These are phyloP conservation scores for Aspergillus flavus DNA, from an alignment of 2,329 filamentous ascomycete species.

Conservation along the genomic window DNA sequence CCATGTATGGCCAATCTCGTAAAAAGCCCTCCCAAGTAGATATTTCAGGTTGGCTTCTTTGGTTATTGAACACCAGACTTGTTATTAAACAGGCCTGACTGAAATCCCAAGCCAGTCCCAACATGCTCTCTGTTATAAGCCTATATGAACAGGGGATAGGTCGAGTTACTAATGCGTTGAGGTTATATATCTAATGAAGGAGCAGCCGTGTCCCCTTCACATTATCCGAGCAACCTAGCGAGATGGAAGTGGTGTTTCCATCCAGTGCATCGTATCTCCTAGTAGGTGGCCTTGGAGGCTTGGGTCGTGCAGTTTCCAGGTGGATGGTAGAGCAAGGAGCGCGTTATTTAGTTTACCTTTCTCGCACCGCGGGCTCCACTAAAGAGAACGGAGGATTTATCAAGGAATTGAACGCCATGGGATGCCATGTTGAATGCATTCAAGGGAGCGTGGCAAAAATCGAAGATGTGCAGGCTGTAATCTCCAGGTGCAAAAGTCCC, in stretches of 20 bases:
- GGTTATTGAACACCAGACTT: no score
- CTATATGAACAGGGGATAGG: no score
- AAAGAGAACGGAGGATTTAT: slow-evolving; percentile 7
- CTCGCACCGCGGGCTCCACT: slow-evolving; percentile 6
- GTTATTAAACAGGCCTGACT: no score
- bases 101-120: no score
- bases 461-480: slow-evolving; percentile 12
- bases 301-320: slow-evolving; percentile 16
- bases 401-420: slow-evolving; percentile 7
- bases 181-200: no score
- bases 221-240: neutral
- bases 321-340: slow-evolving; percentile 23
- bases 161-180: no score
- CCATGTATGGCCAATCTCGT: neutral
- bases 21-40: neutral
- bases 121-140: no score
- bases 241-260: neutral
- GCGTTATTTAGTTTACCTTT: slow-evolving; percentile 15
- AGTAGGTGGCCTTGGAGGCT: slow-evolving; percentile 19
- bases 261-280: slow-evolving; percentile 17
- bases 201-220: neutral
- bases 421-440: slow-evolving; percentile 1
- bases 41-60: no score
- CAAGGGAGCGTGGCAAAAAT: slow-evolving; percentile 11
- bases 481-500: neutral